phyloP scores from a whole-genome alignment of 2,329 filamentous ascomycete genomes.

The Fusarium begoniae region DNA sequence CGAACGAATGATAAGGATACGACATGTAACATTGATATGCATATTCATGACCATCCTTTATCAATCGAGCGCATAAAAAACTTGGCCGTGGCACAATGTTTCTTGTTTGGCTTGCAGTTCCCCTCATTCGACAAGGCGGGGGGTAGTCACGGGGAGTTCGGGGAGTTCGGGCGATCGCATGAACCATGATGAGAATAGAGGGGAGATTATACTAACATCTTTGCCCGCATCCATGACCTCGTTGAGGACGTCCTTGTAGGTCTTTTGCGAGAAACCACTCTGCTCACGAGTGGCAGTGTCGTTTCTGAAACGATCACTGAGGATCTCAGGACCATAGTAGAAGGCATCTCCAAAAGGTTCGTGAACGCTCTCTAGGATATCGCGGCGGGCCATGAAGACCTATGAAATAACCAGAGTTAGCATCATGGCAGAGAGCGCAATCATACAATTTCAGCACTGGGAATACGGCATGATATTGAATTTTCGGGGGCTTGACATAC shows the following conservation, averaged over 20 bases:
- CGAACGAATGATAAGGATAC: not conserved
- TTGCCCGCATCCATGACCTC: conserved; percentile 75
- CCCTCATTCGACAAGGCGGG: conserved; percentile 24
- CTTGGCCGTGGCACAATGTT: conserved; percentile 4
- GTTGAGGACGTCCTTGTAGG: conserved; percentile 81
- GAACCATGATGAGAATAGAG: conserved; percentile 16
- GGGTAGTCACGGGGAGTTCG: conserved; percentile 23
- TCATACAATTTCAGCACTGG: not conserved
- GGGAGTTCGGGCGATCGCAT: conserved; percentile 29
- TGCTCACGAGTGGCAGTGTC: conserved; percentile 65
- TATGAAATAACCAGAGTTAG: conserved; percentile 48
- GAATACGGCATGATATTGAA: not conserved
- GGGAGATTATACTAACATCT: conserved; percentile 66
- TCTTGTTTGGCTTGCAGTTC: conserved; percentile 7
- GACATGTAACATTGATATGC: not conserved
- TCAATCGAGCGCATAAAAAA: not conserved
- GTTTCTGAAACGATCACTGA: conserved; percentile 80
- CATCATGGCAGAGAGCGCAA: not conserved
- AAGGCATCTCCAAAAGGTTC: conserved; percentile 98
- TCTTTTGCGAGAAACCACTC: conserved; percentile 75
- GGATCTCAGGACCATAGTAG: conserved; percentile 91
- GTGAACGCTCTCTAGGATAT: conserved; percentile 84
- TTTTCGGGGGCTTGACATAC: conserved; percentile 59
- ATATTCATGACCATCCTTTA: not conserved
- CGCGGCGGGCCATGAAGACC: conserved; percentile 96